Evolutionary conservation across 345 rosid species (phyloP), one percentile per base, ranked within the genome.

Genomic region (Eucalyptus curtisii): DNA sequence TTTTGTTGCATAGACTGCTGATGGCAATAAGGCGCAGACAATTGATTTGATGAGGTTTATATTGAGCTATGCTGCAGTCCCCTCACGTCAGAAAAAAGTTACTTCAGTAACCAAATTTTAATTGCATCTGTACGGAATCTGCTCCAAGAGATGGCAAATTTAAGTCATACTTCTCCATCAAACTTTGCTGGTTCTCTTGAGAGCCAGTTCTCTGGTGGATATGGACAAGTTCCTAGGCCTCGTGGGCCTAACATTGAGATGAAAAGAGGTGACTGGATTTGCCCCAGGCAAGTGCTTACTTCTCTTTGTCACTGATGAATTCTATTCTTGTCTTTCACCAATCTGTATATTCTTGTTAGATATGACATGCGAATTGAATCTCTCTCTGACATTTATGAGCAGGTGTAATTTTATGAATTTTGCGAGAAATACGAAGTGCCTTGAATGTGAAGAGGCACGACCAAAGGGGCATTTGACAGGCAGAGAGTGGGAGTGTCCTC

Each of bases 401-500:
- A 98, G 99, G 93, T 98, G 99, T 90, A 94, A 80, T 90, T 96
- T 96, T 92, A 89, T 97, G 99, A 98, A 98, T 93, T 98, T 98
- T 90, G 96, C 98, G 4, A 95, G 97, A 90, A 98, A 98, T 91
- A 37, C 89, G 88, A 97, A 95, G 92, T 98, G 99, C 90, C 97
- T 95, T 86, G 95, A 97, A 89, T 98, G 99, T 91, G 93, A 94
- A 88, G 97, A 96, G 93, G 94, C 93, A 48, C 94, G 99, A 68
- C 99, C 99, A 55, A 97, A 94, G 92, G 94, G 95, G 90, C 98
- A 93, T 92, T 93, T 96, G 92, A 94, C 94, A 86, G 97, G 99
- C 59, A 95, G 97, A 84, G 96, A 97, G 92, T 98, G 99, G 99
- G 98, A 95, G 88, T 98, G 99, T 91, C 99, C 99, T 45, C 97